Evolutionary conservation across 768 basidiomycete genomes (phyloP).

Genomic region (Boletus sensibilis): DNA sequence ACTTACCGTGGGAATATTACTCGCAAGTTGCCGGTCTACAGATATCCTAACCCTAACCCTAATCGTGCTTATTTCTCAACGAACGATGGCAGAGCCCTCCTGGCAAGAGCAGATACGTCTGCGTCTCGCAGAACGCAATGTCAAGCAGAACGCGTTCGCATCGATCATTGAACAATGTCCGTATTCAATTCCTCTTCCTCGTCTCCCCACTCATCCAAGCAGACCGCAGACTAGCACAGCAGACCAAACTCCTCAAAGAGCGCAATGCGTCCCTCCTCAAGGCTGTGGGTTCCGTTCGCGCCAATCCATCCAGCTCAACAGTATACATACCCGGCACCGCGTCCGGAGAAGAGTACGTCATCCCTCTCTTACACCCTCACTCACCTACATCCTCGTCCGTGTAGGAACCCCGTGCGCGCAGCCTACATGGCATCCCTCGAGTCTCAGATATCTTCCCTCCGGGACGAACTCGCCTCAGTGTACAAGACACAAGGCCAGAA

Average conservation of each 20-base stretch:
- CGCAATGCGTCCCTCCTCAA: conserved; percentile 86
- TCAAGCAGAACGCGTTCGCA: conserved; percentile 75
- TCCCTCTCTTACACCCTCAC: neutral
- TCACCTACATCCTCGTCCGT: neutral
- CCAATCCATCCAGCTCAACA: conserved; percentile 60
- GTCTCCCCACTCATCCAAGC: conserved; percentile 20
- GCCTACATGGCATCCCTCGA: conserved; percentile 92
- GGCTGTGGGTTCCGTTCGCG: conserved; percentile 73
- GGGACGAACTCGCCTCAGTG: conserved; percentile 89
- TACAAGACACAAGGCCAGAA: conserved; percentile 98
- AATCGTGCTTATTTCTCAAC: conserved; percentile 11
- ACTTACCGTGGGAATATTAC: conserved; percentile 22
- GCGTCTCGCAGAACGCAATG: conserved; percentile 81
- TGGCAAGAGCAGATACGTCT: conserved; percentile 84
- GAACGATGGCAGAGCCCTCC: conserved; percentile 73
- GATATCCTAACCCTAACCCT: conserved; percentile 28
- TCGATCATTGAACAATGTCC: conserved; percentile 91
- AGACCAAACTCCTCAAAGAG: conserved; percentile 88
- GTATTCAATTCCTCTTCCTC: conserved; percentile 25
- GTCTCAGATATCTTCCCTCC: conserved; percentile 86
- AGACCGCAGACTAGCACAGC: conserved; percentile 92
- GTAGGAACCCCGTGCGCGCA: conserved; percentile 78
- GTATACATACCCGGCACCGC: conserved; percentile 55
- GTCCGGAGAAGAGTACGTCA: conserved; percentile 66
- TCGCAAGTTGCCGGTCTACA: conserved; percentile 22